Conservation (phyloP, 176 grass and related monocot genomes). For the Oropetium thomaeum region DNA sequence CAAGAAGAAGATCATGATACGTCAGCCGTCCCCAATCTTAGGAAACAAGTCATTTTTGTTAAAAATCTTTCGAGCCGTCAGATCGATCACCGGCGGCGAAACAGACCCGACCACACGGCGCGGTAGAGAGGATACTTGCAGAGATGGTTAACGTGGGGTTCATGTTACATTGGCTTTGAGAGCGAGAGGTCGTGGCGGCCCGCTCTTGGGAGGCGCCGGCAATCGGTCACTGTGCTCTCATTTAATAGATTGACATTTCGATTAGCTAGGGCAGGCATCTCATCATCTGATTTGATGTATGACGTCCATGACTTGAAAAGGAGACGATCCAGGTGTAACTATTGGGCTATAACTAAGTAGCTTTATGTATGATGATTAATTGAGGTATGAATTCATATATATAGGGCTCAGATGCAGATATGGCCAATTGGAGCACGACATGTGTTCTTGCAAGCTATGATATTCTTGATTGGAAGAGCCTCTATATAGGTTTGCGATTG, state of each 20-base stretch:
- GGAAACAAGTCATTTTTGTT: conserved; percentile 24
- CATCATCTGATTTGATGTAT: conserved; percentile 35
- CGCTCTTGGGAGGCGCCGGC: conserved; percentile 54
- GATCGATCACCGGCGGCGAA: background rate
- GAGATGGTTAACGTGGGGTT: conserved; percentile 37
- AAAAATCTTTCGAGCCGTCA: conserved; percentile 9
- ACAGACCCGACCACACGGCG: background rate
- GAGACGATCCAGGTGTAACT: conserved; percentile 2
- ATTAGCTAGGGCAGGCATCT: conserved; percentile 29
- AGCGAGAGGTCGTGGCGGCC: conserved; percentile 37
- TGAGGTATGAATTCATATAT: background rate
- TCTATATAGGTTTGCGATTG: conserved; percentile 20
- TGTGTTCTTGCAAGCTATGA: background rate
- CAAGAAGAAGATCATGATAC: background rate
- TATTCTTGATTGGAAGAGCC: background rate
- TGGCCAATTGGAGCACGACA: background rate
- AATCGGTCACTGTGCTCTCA: conserved; percentile 45
- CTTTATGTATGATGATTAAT: conserved; percentile 4
- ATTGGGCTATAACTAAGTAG: background rate
- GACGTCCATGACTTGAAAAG: conserved; percentile 41
- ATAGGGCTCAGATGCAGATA: background rate
- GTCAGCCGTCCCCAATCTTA: background rate
- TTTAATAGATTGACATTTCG: conserved; percentile 35
- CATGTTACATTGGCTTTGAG: conserved; percentile 21
- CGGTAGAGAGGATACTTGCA: conserved; percentile 26